Base-by-base conservation (phyloP, 305 asterid genomes). In the Petunia hybrid region DNA sequence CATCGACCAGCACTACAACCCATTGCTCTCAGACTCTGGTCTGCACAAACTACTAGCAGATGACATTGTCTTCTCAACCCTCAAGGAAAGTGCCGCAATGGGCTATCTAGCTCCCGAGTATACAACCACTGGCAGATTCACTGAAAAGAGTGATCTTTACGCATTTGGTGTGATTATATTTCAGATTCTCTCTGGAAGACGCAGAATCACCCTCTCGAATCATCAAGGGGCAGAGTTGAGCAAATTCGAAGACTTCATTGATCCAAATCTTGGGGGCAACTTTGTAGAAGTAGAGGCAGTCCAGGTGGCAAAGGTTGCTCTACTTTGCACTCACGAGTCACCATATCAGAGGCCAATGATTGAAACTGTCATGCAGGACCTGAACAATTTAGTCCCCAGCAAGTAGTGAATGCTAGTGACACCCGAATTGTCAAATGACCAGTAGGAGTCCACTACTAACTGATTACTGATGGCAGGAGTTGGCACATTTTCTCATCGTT, bases 51-150 rank as follows among this genome's bases (percentile, higher is more conserved):
- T 96, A 65, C 78, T 96, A 59, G 98, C 97, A 2, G 99, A 96
- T 59, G 99, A 94, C 81, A 90, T 94, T 14, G 90, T 96, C 68
- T 96, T 91, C 88, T 94, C 98, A 2, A 89, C 95, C 0, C 94
- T 96, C 70, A 94, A 96, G 89, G 90, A 93, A 31, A 94, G 97
- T 79, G 99, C 99, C 9, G 99, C 99, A 36, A 92, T 96, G 99
- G 99, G 99, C 6, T 96, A 94, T 62, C 90, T 96, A 61, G 98
- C 99, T 56, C 99, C 99, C 0, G 99, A 96, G 76, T 96, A 96
- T 83, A 91, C 99, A 3, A 91, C 92, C 79, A 96, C 99, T 0
- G 99, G 99, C 8, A 85, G 94, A 31, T 94, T 95, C 91, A 94
- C 98, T 1, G 97, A 94, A 46, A 94, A 96, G 91, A 94, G 99